Percentiles rank a stretch among this genome's conserved stretches.
Conservation (phyloP, 139 green algal species). For the Micractinium sp. region DNA sequence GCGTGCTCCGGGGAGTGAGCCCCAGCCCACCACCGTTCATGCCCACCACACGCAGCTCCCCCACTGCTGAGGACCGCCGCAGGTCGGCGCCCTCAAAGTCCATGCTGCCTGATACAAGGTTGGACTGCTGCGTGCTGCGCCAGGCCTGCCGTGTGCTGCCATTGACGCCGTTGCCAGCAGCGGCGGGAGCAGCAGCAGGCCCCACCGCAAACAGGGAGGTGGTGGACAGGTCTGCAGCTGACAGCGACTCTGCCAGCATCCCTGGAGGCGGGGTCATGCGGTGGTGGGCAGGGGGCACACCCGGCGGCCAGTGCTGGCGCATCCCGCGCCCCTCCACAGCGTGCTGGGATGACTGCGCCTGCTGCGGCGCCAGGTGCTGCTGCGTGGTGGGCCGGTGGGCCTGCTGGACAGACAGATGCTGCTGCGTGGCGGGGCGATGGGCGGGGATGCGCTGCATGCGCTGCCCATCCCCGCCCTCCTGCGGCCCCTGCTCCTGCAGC, state of each 20-base stretch:
- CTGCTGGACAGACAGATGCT: background rate
- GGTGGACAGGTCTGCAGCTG: background rate
- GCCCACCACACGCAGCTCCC: background rate
- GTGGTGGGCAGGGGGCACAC: background rate
- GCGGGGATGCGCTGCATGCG: background rate
- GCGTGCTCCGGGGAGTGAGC: background rate
- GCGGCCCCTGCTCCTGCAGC: constrained; percentile 13
- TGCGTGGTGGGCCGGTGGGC: background rate
- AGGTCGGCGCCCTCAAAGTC: background rate
- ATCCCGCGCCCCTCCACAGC: too few species aligned
- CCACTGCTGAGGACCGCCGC: background rate
- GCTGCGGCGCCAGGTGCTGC: background rate
- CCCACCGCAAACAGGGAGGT: background rate
- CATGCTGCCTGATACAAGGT: background rate
- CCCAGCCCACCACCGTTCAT: background rate
- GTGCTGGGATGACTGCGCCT: too few species aligned
- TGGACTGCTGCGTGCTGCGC: background rate
- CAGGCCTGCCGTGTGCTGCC: background rate
- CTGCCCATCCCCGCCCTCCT: background rate
- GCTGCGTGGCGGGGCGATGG: constrained; percentile 5
- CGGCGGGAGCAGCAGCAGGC: too few species aligned
- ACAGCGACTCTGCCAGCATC: background rate
- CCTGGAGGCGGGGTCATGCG: background rate
- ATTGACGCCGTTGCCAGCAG: background rate
- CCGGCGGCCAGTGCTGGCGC: background rate